These are phyloP conservation scores for Phellopilus nigrolimitatus DNA, from an alignment of 1,284 basidiomycete genomes.

Conservation along the genomic window DNA sequence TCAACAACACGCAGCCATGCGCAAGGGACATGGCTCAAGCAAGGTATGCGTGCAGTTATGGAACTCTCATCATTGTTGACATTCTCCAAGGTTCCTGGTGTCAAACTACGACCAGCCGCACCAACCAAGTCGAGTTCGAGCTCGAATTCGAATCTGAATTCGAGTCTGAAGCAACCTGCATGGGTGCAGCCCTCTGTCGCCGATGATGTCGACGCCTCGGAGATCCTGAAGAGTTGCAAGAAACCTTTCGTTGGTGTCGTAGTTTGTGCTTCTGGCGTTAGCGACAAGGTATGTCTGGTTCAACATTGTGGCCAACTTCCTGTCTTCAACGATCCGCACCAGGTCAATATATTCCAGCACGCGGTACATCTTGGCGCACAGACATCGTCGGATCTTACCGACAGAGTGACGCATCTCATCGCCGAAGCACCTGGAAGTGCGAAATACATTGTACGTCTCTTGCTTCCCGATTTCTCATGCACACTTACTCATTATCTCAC, in stretches of 20 bases:
- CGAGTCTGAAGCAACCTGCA: constrained; percentile 25
- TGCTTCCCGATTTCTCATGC: not conserved
- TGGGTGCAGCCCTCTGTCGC: constrained; percentile 28
- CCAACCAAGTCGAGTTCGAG: constrained; percentile 28
- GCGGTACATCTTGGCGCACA: constrained; percentile 73
- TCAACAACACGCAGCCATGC: constrained; percentile 1
- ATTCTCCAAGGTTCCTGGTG: constrained; percentile 56
- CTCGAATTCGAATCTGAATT: constrained; percentile 27
- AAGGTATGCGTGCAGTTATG: constrained; percentile 31
- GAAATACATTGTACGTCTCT: constrained; percentile 61
- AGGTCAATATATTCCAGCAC: constrained; percentile 67
- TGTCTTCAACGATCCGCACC: not conserved
- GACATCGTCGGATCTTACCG: constrained; percentile 63
- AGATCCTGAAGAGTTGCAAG: constrained; percentile 19
- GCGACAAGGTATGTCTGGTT: constrained; percentile 24
- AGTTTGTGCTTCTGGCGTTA: constrained; percentile 16
- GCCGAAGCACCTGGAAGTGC: constrained; percentile 63
- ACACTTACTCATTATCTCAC: not conserved
- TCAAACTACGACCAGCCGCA: constrained; percentile 66
- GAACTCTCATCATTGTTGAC: not conserved
- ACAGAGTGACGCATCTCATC: constrained; percentile 76
- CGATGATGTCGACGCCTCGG: constrained; percentile 21
- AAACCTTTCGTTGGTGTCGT: constrained; percentile 16
- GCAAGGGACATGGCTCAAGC: constrained; percentile 32
- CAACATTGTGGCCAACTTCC: constrained; percentile 8